These are phyloP conservation scores for Xylogone sp. DNA, from an alignment of 2,329 filamentous ascomycete species.

Conservation along the genomic window DNA sequence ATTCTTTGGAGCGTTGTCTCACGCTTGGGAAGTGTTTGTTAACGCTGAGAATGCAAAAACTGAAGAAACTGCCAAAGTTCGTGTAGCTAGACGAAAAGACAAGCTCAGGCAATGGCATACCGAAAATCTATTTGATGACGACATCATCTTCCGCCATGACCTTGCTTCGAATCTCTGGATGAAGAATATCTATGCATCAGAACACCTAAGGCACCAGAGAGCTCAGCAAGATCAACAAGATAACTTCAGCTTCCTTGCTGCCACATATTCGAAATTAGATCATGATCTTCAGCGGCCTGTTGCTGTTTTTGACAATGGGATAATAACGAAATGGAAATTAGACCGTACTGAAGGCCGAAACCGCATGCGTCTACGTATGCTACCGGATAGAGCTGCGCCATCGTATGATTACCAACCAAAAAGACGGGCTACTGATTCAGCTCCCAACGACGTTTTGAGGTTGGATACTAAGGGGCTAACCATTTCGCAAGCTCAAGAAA, in stretches of 20 bases:
- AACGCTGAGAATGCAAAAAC: conserved; percentile 75
- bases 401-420: conserved; percentile 83
- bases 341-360: conserved; percentile 95
- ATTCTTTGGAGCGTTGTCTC: conserved; percentile 78
- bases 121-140: conserved; percentile 65
- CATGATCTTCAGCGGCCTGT: conserved; percentile 74
- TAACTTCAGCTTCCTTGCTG: conserved; percentile 72
- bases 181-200: conserved; percentile 89
- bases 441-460: conserved; percentile 32
- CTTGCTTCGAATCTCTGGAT: conserved; percentile 87
- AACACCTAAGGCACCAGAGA: conserved; percentile 87
- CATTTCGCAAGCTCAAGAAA: conserved; percentile 2
- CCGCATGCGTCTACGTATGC: conserved; percentile 83
- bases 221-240: conserved; percentile 91
- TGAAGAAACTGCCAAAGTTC: conserved; percentile 66
- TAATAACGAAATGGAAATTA: conserved; percentile 76
- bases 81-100: conserved; percentile 74
- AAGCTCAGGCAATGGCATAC: conserved; percentile 75
- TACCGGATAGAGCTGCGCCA: conserved; percentile 69
- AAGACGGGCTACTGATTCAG: conserved; percentile 52
- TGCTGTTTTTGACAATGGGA: conserved; percentile 69
- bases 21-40: conserved; percentile 86
- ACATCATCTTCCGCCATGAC: conserved; percentile 76
- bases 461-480: conserved; percentile 23
- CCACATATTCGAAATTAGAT: conserved; percentile 74